These are phyloP conservation scores for Candida freyschussii DNA, from an alignment of 1,139 yeast genomes.

Conservation along the genomic window DNA sequence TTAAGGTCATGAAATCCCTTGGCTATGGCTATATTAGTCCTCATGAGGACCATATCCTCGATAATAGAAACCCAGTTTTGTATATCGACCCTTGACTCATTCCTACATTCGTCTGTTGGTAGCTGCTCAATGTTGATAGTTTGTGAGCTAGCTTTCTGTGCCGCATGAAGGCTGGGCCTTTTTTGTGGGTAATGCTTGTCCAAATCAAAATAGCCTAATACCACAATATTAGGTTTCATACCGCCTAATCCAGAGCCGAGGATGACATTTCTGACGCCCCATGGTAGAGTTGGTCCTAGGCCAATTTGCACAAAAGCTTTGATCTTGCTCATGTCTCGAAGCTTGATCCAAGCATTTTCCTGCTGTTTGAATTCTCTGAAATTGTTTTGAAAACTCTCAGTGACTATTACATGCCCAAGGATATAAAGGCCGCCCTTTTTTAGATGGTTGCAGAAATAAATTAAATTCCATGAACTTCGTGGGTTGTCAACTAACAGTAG, in stretches of 20 bases:
- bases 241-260: constrained; percentile 95
- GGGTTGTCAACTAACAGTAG: constrained; percentile 86
- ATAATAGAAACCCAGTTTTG: constrained; percentile 89
- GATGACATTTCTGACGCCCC: constrained; percentile 95
- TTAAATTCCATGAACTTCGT: constrained; percentile 82
- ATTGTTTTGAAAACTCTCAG: constrained; percentile 50
- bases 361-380: constrained; percentile 67
- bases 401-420: constrained; percentile 81
- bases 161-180: constrained; percentile 13
- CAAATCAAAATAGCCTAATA: constrained; percentile 78
- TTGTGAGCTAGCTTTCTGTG: constrained; percentile 9
- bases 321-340: constrained; percentile 69
- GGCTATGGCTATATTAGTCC: constrained; percentile 90
- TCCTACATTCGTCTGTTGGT: constrained; percentile 80
- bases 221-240: constrained; percentile 94
- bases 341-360: constrained; percentile 74
- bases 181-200: constrained; percentile 21
- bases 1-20: constrained; percentile 68
- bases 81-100: constrained; percentile 63
- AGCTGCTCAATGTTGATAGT: constrained; percentile 32
- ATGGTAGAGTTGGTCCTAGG: constrained; percentile 77
- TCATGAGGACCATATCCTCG: constrained; percentile 89
- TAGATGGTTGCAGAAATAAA: constrained; percentile 89
- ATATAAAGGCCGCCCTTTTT: constrained; percentile 93
- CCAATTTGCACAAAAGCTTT: constrained; percentile 95